Conservation (phyloP, 2,329 filamentous ascomycete species). For the Ascochyta viciae-villosae region DNA sequence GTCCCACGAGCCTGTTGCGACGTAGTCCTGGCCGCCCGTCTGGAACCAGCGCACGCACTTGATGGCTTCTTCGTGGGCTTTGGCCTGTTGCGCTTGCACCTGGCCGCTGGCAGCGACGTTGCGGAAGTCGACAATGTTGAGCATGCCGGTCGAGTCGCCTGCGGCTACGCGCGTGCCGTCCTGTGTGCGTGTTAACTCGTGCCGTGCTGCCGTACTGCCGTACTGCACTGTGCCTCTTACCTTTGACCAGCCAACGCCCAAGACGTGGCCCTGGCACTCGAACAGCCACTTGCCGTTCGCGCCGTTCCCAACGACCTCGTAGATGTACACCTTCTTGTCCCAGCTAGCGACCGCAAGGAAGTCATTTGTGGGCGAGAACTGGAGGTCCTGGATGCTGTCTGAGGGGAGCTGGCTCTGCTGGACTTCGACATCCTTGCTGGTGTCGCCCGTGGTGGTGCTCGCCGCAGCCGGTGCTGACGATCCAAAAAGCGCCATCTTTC, state of each 20-base stretch:
- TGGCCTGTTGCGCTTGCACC: constrained; percentile 64
- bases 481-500: constrained; percentile 68
- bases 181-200: constrained; percentile 55
- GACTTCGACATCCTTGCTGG: constrained; percentile 86
- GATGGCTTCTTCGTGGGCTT: constrained; percentile 78
- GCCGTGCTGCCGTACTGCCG: neutral
- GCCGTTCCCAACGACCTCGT: constrained; percentile 84
- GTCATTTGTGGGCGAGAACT: constrained; percentile 79
- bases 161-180: constrained; percentile 90
- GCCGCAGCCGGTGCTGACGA: constrained; percentile 60
- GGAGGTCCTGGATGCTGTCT: constrained; percentile 87
- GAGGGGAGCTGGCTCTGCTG: constrained; percentile 71
- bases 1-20: constrained; percentile 93
- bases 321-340: constrained; percentile 98
- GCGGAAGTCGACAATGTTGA: constrained; percentile 82
- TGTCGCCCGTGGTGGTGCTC: constrained; percentile 83
- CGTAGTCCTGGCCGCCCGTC: constrained; percentile 73
- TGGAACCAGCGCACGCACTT: constrained; percentile 72
- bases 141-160: constrained; percentile 87
- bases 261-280: constrained; percentile 79
- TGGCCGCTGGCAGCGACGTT: constrained; percentile 51
- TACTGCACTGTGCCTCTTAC: constrained; percentile 58
- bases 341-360: constrained; percentile 91
- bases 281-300: constrained; percentile 86
- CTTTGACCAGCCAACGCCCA: constrained; percentile 87